Base-by-base conservation (phyloP, 2,329 filamentous ascomycete genomes). In the Ophiosphaerella korrae region DNA sequence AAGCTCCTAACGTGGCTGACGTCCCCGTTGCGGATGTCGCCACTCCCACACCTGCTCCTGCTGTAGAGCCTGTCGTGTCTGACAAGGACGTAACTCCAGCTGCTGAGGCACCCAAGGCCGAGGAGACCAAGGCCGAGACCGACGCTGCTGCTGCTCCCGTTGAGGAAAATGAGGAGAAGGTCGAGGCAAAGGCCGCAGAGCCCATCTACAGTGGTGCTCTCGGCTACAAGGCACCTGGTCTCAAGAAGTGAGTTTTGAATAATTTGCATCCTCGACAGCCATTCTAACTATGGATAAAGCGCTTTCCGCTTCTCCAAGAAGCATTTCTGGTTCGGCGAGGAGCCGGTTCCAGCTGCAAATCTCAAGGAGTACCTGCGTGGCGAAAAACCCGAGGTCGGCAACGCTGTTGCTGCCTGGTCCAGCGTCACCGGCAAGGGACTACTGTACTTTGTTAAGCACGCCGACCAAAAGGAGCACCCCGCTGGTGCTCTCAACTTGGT, bases 341-440 rank as follows among this genome's bases (percentile, higher is more conserved):
- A 87, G 50, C 74, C 81, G 26, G 88, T 95, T 53, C 85, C 92
- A 69, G 78, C 85, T 65, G 88, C 93, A 77, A 82, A 88, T 71
- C 83, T 97, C 50, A 77, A 82, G 63, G 78, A 82, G 66, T 97
- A 93, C 81, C 82, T 95, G 65, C 90, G 92, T 78, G 87, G 86
- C 68, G 92, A 96, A 84, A 97, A 97, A 87, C 82, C 87, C 49
- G 82, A 87, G 46, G 82, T 87, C 61, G 88, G 89, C 55, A 88
- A 95, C 79, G 83, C 89, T 62, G 88, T 88, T 65, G 88, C 86
- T 63, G 89, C 94, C 32, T 97, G 94, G 91, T 91, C 93, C 58
- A 87, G 86, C 64, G 86, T 96, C 82, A 97, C 93, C 52, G 93
- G 93, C 75, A 96, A 96, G 82, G 94, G 94, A 71, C 88, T 97